Percentiles rank a stretch among this genome's conserved stretches.
Evolutionary conservation across 2,329 filamentous ascomycete species (phyloP).

Genomic region (Clonostachys byssicola): DNA sequence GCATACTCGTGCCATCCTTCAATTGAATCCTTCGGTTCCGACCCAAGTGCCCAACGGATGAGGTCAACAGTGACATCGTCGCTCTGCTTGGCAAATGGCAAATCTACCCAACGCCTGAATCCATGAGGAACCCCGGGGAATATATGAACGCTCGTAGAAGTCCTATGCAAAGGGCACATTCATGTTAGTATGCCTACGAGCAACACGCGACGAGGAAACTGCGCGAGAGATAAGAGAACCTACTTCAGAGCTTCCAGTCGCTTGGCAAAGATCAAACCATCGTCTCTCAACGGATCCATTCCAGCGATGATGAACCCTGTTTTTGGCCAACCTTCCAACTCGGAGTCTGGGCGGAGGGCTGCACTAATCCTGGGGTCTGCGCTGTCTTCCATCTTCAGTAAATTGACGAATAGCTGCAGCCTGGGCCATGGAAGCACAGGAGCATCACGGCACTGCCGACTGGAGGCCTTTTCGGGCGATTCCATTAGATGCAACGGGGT

Average conservation of each 20-base stretch:
- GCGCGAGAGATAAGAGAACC: too few species aligned
- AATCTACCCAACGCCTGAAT: constrained; percentile 12
- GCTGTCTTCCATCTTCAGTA: constrained; percentile 11
- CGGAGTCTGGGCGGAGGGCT: constrained; percentile 14
- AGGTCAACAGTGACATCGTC: neutral
- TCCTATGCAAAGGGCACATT: constrained; percentile 4
- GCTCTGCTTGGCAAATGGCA: constrained; percentile 9
- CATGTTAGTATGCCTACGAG: neutral
- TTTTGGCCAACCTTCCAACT: constrained; percentile 13
- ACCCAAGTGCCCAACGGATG: neutral
- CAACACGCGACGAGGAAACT: too few species aligned
- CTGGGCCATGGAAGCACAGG: constrained; percentile 33
- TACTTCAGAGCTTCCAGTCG: constrained; percentile 15
- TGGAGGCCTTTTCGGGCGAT: constrained; percentile 26
- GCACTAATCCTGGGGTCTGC: constrained; percentile 26
- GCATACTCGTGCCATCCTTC: neutral
- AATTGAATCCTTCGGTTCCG: neutral
- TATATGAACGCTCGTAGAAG: constrained; percentile 17
- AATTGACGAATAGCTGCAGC: constrained; percentile 17
- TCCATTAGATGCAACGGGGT: constrained; percentile 23
- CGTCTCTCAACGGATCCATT: constrained; percentile 18
- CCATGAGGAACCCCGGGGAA: constrained; percentile 20
- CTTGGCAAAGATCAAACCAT: constrained; percentile 14
- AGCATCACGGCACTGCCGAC: constrained; percentile 30
- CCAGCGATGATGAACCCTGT: constrained; percentile 16